Conservation (phyloP, 179 eudicot species). For the Amaranthus tricolor region DNA sequence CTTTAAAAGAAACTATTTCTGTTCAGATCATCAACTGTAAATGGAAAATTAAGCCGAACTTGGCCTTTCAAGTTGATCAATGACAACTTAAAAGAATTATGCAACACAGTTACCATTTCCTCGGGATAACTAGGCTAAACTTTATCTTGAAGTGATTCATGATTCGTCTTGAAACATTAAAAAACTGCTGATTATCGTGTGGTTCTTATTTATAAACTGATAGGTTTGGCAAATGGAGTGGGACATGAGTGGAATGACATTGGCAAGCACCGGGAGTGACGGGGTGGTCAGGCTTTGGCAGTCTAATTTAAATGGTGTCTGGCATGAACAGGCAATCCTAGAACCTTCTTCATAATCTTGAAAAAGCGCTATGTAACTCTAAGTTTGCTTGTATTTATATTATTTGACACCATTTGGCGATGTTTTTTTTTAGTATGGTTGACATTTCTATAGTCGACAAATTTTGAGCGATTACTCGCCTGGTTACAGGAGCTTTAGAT, state of each 20-base stretch:
- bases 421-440: background rate
- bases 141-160: background rate
- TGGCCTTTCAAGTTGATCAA: too few relatives aligned
- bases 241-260: conserved; percentile 99
- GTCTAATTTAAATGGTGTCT: conserved; percentile 80
- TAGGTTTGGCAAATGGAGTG: conserved; percentile 99
- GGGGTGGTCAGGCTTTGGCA: conserved; percentile 85
- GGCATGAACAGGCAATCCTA: conserved; percentile 82
- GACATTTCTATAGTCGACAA: background rate
- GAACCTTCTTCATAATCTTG: conserved; percentile 32
- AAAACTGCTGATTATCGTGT: background rate
- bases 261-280: conserved; percentile 79
- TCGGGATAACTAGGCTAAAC: background rate
- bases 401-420: background rate
- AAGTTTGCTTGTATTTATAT: conserved; percentile 3
- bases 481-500: background rate
- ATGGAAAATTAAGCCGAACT: background rate
- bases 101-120: background rate
- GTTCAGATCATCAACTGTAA: background rate
- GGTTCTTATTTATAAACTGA: conserved; percentile 7
- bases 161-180: background rate
- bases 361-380: background rate
- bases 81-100: background rate
- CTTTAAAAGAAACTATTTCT: background rate
- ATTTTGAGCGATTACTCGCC: background rate